Evolutionary conservation across 2,329 filamentous ascomycete species (phyloP).

Genomic region (Aspergillus pseudotamarii): DNA sequence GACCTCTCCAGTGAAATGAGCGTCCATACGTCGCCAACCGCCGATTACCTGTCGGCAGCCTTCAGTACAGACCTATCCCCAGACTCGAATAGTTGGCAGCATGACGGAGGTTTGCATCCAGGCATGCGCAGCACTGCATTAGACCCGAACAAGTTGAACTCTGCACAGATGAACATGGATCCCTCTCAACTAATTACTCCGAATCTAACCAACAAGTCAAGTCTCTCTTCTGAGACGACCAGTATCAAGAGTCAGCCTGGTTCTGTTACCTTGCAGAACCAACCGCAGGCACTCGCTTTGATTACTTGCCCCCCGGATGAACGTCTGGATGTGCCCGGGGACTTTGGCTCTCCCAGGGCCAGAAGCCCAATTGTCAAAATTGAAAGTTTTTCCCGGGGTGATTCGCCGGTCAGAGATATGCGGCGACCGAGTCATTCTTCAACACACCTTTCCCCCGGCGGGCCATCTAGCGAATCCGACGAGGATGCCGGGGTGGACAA

Average conservation of each 20-base stretch:
- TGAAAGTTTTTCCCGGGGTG: conserved; percentile 45
- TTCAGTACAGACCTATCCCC: conserved; percentile 22
- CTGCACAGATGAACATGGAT: conserved; percentile 21
- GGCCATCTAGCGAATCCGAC: conserved; percentile 30
- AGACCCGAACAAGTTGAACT: conserved; percentile 14
- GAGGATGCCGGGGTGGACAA: conserved; percentile 28
- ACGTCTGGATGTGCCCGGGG: conserved; percentile 23
- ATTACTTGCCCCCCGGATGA: conserved; percentile 30
- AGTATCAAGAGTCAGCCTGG: conserved; percentile 13
- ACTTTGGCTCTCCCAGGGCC: conserved; percentile 28
- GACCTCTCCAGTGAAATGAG: conserved; percentile 33
- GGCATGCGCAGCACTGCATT: conserved; percentile 1
- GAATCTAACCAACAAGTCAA: conserved; percentile 34
- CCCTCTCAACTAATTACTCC: conserved; percentile 38
- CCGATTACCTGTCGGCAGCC: conserved; percentile 24
- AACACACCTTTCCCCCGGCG: conserved; percentile 39
- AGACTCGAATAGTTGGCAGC: conserved; percentile 17
- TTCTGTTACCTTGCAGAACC: conserved; percentile 17
- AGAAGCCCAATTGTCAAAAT: conserved; percentile 50
- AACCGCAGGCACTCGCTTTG: conserved; percentile 26
- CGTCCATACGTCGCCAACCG: conserved; percentile 29
- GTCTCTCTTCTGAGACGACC: conserved; percentile 29
- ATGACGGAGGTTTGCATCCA: conserved; percentile 9
- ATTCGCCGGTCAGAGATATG: conserved; percentile 43
- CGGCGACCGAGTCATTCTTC: conserved; percentile 38